A percentile compares a stretch with the other conserved stretches of the same genome.
Conservation (phyloP, 148 eudicot species). For the Nyssa sinensis region DNA sequence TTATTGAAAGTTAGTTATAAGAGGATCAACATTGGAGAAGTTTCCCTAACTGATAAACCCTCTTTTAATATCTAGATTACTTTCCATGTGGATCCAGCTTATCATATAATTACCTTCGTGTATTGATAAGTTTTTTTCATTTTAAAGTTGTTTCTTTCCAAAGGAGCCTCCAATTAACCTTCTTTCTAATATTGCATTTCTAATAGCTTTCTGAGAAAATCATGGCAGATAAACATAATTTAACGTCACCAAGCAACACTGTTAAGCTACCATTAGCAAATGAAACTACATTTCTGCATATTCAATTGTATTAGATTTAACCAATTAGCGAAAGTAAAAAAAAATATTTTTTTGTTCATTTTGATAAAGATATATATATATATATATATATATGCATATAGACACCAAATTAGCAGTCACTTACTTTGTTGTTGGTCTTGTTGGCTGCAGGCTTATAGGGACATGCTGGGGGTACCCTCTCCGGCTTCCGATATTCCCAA, state of each 20-base stretch:
- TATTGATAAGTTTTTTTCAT: background rate
- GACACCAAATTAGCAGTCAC: conserved; percentile 10
- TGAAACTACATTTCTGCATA: background rate
- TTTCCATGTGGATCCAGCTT: no score
- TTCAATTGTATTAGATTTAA: background rate
- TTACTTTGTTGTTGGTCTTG: conserved; percentile 41
- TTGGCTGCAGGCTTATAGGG: conserved; percentile 60
- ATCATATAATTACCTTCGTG: background rate
- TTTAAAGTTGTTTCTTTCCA: background rate
- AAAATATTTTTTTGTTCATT: background rate
- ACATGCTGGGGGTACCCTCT: conserved; percentile 73
- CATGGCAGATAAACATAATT: background rate
- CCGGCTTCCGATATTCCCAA: conserved; percentile 83
- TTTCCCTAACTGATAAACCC: background rate
- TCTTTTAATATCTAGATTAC: background rate
- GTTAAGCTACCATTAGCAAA: background rate
- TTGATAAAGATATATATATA: background rate
- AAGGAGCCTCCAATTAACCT: background rate
- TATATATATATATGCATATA: background rate
- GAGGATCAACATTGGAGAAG: no score
- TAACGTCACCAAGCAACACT: background rate
- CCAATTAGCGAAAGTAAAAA: background rate
- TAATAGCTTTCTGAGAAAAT: background rate
- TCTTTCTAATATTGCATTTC: background rate
- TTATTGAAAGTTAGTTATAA: no score